Conservation (phyloP, 2,329 filamentous ascomycete genomes). For the Xylariaceae sp. region DNA sequence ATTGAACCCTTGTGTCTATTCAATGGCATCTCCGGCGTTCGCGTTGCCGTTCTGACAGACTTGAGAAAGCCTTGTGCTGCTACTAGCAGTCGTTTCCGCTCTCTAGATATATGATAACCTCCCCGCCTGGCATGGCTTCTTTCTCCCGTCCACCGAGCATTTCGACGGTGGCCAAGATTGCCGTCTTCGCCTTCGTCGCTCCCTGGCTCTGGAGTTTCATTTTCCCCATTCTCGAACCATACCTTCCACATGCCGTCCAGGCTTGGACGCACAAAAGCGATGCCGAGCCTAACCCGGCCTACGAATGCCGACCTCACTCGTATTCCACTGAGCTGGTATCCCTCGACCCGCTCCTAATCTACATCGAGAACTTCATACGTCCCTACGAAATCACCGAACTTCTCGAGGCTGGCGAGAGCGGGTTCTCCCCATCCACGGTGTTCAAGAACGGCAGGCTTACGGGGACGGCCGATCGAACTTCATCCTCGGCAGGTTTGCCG, state of each 20-base stretch:
- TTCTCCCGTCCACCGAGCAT: constrained; percentile 15
- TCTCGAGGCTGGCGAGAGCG: constrained; percentile 31
- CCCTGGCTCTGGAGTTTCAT: constrained; percentile 13
- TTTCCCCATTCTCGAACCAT: constrained; percentile 10
- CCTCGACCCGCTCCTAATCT: constrained; percentile 38
- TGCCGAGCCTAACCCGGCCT: constrained; percentile 7
- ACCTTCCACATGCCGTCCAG: constrained; percentile 11
- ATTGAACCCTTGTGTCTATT: not conserved
- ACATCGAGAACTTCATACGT: constrained; percentile 37
- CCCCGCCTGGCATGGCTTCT: constrained; percentile 9
- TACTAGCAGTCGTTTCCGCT: not conserved
- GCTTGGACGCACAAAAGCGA: constrained; percentile 1
- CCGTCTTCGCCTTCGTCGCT: constrained; percentile 15
- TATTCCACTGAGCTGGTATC: constrained; percentile 39
- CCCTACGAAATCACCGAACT: constrained; percentile 32
- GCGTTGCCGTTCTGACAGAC: too few species aligned
- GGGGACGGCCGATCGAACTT: constrained; percentile 34
- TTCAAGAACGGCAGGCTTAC: constrained; percentile 32
- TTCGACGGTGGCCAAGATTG: constrained; percentile 13
- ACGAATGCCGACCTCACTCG: constrained; percentile 21
- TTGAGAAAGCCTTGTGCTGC: not conserved
- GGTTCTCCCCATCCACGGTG: constrained; percentile 35
- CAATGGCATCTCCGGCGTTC: too few species aligned
- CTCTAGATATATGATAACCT: not conserved
- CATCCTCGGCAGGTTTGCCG: constrained; percentile 35